Conservation (phyloP, 108 stramenopile species). For the Bacterosira constricta region DNA sequence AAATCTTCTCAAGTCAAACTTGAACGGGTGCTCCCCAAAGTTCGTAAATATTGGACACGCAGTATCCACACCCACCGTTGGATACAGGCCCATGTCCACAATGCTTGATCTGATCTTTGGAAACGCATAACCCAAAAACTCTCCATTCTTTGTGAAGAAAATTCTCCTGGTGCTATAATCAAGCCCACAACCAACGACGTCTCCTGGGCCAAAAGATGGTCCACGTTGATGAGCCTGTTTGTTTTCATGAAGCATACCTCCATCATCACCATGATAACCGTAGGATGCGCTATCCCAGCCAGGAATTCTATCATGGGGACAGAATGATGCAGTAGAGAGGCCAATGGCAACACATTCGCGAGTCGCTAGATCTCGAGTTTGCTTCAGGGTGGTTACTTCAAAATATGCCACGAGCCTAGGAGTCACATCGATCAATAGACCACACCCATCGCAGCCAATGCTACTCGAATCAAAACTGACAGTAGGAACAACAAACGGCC, state of each 20-base stretch:
- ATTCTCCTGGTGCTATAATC: slow-evolving; percentile 61
- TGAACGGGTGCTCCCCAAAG: slow-evolving; percentile 66
- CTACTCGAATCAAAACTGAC: background rate
- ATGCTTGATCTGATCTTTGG: slow-evolving; percentile 31
- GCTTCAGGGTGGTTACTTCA: slow-evolving; percentile 69
- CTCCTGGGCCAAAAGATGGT: slow-evolving; percentile 74
- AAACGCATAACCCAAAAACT: slow-evolving; percentile 83
- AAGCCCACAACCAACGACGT: slow-evolving; percentile 87
- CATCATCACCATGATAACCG: slow-evolving; percentile 91
- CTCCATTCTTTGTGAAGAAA: slow-evolving; percentile 85
- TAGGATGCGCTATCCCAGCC: slow-evolving; percentile 81
- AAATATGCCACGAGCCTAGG: slow-evolving; percentile 73
- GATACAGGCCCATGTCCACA: slow-evolving; percentile 61
- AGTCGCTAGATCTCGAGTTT: background rate
- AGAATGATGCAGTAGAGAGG: slow-evolving; percentile 57
- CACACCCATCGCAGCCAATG: background rate
- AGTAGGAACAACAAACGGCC: slow-evolving; percentile 61
- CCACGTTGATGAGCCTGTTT: slow-evolving; percentile 67
- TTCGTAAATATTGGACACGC: slow-evolving; percentile 61
- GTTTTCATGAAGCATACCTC: slow-evolving; percentile 78
- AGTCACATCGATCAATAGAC: slow-evolving; percentile 53
- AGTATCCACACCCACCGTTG: slow-evolving; percentile 81
- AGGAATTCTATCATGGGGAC: slow-evolving; percentile 65
- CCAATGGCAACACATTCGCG: slow-evolving; percentile 82
- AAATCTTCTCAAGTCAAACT: slow-evolving; percentile 57